Percentiles rank a stretch among this genome's conserved stretches.
phyloP scores from a whole-genome alignment of 163 green algal genomes.

The Botryococcus braunii region DNA sequence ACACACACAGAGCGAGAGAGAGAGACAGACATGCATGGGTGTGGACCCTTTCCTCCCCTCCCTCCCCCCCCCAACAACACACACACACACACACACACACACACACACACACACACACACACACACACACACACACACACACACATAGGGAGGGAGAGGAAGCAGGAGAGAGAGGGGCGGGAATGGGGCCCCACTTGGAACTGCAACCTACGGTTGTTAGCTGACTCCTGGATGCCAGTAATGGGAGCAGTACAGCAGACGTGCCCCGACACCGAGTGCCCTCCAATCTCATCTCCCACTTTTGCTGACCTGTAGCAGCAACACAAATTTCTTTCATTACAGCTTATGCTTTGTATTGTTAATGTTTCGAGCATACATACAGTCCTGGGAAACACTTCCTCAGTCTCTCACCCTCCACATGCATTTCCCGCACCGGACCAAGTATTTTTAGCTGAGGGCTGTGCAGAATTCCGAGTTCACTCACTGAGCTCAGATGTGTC shows the following conservation, averaged over 20 bases:
- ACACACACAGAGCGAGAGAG: too few species aligned
- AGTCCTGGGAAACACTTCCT: background rate
- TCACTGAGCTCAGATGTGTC: too few species aligned
- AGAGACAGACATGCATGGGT: too few species aligned
- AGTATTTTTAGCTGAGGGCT: background rate
- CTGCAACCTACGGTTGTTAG: slow-evolving; percentile 63
- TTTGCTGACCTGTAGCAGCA: slow-evolving; percentile 33
- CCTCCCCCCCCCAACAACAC: too few species aligned
- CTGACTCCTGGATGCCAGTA: slow-evolving; percentile 36
- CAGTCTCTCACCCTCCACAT: background rate
- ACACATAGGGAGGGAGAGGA: too few species aligned
- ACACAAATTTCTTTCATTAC: background rate
- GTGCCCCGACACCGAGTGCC: slow-evolving; percentile 88
- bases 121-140: too few species aligned
- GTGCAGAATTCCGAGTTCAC: background rate
- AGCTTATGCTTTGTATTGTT: background rate
- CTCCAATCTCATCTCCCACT: slow-evolving; percentile 94
- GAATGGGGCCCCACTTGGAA: slow-evolving; percentile 54
- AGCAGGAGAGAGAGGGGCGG: too few species aligned
- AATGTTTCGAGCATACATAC: background rate
- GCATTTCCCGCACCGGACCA: background rate
- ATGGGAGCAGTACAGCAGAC: slow-evolving; percentile 75
- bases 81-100: too few species aligned
- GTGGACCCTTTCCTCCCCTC: too few species aligned
- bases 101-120: too few species aligned